Conservation (phyloP, 371 early-diverging fungal species). For the Rhizomucor pusillus region DNA sequence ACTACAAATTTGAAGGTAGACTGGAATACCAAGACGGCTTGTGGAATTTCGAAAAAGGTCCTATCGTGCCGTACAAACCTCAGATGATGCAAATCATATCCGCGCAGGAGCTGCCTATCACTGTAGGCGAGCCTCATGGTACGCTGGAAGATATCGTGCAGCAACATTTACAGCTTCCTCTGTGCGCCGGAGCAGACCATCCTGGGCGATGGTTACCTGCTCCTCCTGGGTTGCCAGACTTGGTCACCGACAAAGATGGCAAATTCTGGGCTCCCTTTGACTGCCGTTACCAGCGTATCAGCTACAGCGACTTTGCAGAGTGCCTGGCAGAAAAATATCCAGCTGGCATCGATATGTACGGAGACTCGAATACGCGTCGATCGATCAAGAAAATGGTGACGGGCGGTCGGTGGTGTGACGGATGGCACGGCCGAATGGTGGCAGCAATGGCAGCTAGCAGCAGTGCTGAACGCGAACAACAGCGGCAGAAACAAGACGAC, state of each 20-base stretch:
- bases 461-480: background rate
- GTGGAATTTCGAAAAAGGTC: slow-evolving; percentile 50
- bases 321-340: slow-evolving; percentile 37
- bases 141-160: slow-evolving; percentile 4
- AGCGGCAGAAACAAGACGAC: background rate
- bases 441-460: slow-evolving; percentile 1
- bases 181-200: slow-evolving; percentile 36
- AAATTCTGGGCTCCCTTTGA: slow-evolving; percentile 51
- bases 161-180: slow-evolving; percentile 37
- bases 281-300: slow-evolving; percentile 40
- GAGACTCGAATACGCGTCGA: slow-evolving; percentile 56
- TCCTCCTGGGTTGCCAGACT: slow-evolving; percentile 10
- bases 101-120: background rate
- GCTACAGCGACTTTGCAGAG: slow-evolving; percentile 35
- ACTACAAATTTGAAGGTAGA: slow-evolving; percentile 25
- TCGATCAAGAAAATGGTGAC: slow-evolving; percentile 49
- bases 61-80: slow-evolving; percentile 39
- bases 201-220: slow-evolving; percentile 48
- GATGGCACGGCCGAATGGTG: slow-evolving; percentile 5
- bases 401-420: slow-evolving; percentile 49
- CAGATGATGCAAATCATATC: slow-evolving; percentile 5
- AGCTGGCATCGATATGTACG: slow-evolving; percentile 39
- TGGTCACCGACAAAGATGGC: slow-evolving; percentile 16
- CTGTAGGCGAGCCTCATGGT: background rate
- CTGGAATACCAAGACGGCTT: slow-evolving; percentile 44